Evolutionary conservation across 805 yeast species (phyloP).

Genomic region (Yarrowia hollandica): DNA sequence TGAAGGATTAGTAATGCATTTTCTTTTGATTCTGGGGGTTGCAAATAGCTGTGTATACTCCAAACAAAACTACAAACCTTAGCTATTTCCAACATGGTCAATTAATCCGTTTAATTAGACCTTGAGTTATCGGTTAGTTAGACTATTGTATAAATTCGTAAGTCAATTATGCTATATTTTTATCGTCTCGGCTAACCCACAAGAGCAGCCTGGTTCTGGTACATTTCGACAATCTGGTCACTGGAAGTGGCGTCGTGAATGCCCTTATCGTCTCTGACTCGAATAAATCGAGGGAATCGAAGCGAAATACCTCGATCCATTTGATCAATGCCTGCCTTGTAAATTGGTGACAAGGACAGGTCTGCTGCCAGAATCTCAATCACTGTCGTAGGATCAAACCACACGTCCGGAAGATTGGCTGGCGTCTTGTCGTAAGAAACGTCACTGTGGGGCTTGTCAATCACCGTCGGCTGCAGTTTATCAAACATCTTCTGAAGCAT

Average conservation of each 20-base stretch:
- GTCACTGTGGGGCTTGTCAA: slow-evolving; percentile 62
- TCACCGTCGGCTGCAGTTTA: slow-evolving; percentile 66
- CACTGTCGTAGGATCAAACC: slow-evolving; percentile 84
- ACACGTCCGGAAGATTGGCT: slow-evolving; percentile 81
- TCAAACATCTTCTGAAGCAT: slow-evolving; percentile 61
- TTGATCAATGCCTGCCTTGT: slow-evolving; percentile 75
- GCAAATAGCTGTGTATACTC: too few species aligned
- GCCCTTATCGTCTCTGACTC: slow-evolving; percentile 81
- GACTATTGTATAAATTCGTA: too few species aligned
- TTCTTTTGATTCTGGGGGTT: too few species aligned
- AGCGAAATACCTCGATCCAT: slow-evolving; percentile 82
- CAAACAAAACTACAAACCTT: too few species aligned
- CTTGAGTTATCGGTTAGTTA: too few species aligned
- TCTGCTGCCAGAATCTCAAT: slow-evolving; percentile 94
- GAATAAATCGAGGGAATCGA: slow-evolving; percentile 82
- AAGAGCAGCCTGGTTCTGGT: slow-evolving; percentile 62
- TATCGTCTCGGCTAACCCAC: neutral
- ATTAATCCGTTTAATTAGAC: too few species aligned
- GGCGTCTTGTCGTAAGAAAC: slow-evolving; percentile 63
- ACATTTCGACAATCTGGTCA: slow-evolving; percentile 80
- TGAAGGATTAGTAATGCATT: slow-evolving; percentile 23
- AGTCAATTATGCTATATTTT: neutral
- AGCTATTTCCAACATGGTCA: too few species aligned
- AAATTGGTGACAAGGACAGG: slow-evolving; percentile 81
- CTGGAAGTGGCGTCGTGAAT: slow-evolving; percentile 85